Base-by-base conservation (phyloP, 495 filamentous ascomycete genomes). In the Trypethelium eluteriae region DNA sequence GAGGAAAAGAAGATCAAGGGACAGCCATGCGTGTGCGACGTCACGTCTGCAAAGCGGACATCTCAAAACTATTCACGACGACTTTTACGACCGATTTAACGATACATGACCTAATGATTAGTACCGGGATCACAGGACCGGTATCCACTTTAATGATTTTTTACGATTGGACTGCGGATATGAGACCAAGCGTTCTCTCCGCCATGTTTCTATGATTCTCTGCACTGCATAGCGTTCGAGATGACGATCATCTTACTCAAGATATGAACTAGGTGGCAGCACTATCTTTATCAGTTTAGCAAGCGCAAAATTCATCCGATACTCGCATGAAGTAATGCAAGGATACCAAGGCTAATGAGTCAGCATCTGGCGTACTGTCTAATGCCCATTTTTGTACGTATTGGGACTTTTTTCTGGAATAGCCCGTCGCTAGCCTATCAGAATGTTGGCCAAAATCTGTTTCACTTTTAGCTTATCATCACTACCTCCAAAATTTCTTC, bases 201-300 rank as follows among this genome's bases (percentile, higher is more conserved):
- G 53, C 32, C 32, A 59, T 59, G 32, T 36, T 59, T 59, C 36
- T 59, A 59, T 32, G 53, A 36, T 59, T 59, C 32, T 35, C 53
- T 59, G 53, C 53, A 59, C 53, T 59, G 53, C 53, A 59, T 59
- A 59, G 53, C 53, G 53, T 59, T 59, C 32, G 25, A n/a, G 53
- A 34, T 25, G 25, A 25, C 25, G 25, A 25, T 59, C 53, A 36
- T 59, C 53, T 59, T 59, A 59, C 7, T 32, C 34, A 59, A 59
- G 49, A 59, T 4, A 36, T n/a, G 53, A 32, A 59, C 18, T 59
- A 34, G 53, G 53, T 59, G 53, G 53, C 53, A 59, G 53, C 53
- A 59, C 53, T 59, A 59, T 59, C 53, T 59, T 36, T 59, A 53
- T 12, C 16, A 18, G 25, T 18, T 59, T 9, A 9, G 32, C 53